Conservation (phyloP, 164 flowering plant species). For the Platanus orientalis region DNA sequence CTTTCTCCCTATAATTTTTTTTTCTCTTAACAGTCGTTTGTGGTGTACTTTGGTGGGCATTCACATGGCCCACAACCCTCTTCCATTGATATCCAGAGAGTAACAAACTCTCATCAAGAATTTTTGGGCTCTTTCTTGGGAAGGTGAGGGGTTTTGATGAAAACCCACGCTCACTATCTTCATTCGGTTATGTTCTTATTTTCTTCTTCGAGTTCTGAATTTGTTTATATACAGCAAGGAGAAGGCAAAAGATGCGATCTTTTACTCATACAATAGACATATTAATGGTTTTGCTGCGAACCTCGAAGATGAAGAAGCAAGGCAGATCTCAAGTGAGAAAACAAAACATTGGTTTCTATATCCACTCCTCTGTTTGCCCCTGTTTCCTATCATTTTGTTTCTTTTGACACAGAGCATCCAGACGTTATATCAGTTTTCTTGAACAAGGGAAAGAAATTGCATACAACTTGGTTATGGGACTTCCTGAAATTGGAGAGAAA, state of each 20-base stretch:
- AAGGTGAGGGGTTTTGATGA: constrained; percentile 24
- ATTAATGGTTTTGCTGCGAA: constrained; percentile 65
- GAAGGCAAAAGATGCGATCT: constrained; percentile 45
- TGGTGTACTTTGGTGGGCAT: constrained; percentile 60
- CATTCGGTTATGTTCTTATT: neutral
- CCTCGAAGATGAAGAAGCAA: constrained; percentile 49
- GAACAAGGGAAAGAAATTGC: constrained; percentile 28
- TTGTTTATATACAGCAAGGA: constrained; percentile 21
- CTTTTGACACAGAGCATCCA: constrained; percentile 34
- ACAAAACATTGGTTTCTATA: neutral
- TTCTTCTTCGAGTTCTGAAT: neutral
- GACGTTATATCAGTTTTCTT: constrained; percentile 43
- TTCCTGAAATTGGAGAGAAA: constrained; percentile 39
- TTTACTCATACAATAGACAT: constrained; percentile 37
- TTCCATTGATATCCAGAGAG: constrained; percentile 21
- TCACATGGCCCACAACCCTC: constrained; percentile 25
- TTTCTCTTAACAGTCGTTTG: constrained; percentile 28
- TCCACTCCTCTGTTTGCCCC: neutral
- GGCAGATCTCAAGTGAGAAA: constrained; percentile 35
- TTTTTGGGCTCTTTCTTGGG: constrained; percentile 46
- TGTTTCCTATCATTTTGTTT: neutral
- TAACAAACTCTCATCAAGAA: constrained; percentile 31
- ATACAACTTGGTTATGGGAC: constrained; percentile 60
- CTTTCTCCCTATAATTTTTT: neutral
- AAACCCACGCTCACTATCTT: neutral